Evolutionary conservation across 75 land plant genomes (phyloP), one percentile per base, ranked within the genome.

Genomic region (Selaginella tamariscina): DNA sequence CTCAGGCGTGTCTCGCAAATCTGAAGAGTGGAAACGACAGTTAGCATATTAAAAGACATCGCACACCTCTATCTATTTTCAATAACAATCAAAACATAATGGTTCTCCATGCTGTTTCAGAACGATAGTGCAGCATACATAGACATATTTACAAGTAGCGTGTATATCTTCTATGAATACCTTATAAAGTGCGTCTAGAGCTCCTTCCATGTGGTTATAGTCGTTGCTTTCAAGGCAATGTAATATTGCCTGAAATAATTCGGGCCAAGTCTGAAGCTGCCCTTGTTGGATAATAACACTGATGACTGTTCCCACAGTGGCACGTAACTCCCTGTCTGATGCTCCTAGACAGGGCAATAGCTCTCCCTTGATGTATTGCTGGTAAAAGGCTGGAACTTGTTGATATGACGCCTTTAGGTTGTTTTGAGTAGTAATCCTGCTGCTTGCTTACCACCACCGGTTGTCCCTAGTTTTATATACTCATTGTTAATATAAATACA

Each of bases 141-240:
- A n/a, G n/a, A n/a, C n/a, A n/a, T n/a, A n/a, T n/a, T n/a, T n/a
- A n/a, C n/a, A n/a, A n/a, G n/a, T n/a, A n/a, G n/a, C n/a, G n/a
- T n/a, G n/a, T n/a, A n/a, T n/a, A n/a, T n/a, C n/a, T n/a, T n/a
- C n/a, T n/a, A n/a, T n/a, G n/a, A 5, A 26, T 67, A 90, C 98
- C 96, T 94, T 94, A 26, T 80, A 94, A 55, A 94, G 81, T 65
- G 98, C 88, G 87, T 85, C 98, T 79, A 94, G 76, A 56, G 98
- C 98, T 73, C 98, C 98, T 80, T 94, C 98, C 86, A 85, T 85
- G 56, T 87, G 96, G 82, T 90, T 90, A 26, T 83, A 69, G 26
- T 94, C 88, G 68, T 81, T 87, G 74, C 98, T 87, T 23, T 90
- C 98, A 65, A 94, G 80, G 65, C 91, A 94, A 26, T 76, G 82